A percentile compares a stretch with the other conserved stretches of the same genome.
Conservation (phyloP, 1,284 basidiomycete genomes). For the Tylopilus orsonianus region DNA sequence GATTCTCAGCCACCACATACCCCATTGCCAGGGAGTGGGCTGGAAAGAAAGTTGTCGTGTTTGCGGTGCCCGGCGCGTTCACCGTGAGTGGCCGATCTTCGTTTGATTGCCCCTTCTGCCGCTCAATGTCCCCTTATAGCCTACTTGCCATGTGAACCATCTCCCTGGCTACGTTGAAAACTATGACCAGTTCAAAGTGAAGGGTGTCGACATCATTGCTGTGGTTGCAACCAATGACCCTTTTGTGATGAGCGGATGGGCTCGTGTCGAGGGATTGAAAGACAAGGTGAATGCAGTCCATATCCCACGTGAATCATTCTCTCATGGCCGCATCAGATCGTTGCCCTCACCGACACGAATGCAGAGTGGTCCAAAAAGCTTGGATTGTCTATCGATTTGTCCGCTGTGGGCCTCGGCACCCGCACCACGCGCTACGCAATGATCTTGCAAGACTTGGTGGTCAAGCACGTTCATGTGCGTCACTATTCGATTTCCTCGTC, state of each 20-base stretch:
- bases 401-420: constrained; percentile 53
- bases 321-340: constrained; percentile 42
- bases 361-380: constrained; percentile 65
- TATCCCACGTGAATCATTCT: background rate
- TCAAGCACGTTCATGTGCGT: constrained; percentile 61
- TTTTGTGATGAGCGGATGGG: constrained; percentile 82
- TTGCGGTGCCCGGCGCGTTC: constrained; percentile 79
- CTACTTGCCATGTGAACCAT: constrained; percentile 72
- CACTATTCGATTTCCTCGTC: background rate
- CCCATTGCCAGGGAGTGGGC: constrained; percentile 68
- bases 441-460: constrained; percentile 69
- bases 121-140: constrained; percentile 40
- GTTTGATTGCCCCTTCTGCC: background rate
- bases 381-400: constrained; percentile 64
- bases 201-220: constrained; percentile 72
- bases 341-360: constrained; percentile 64
- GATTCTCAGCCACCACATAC: constrained; percentile 44
- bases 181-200: constrained; percentile 67
- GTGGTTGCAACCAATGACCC: constrained; percentile 73
- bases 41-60: constrained; percentile 81
- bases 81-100: constrained; percentile 51
- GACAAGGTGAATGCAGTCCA: constrained; percentile 55
- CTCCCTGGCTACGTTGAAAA: constrained; percentile 69
- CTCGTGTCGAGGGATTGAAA: constrained; percentile 61
- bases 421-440: constrained; percentile 73